Evolutionary conservation across 345 rosid species (phyloP), one percentile per base, ranked within the genome.

Genomic region (Kernera saxatilis): DNA sequence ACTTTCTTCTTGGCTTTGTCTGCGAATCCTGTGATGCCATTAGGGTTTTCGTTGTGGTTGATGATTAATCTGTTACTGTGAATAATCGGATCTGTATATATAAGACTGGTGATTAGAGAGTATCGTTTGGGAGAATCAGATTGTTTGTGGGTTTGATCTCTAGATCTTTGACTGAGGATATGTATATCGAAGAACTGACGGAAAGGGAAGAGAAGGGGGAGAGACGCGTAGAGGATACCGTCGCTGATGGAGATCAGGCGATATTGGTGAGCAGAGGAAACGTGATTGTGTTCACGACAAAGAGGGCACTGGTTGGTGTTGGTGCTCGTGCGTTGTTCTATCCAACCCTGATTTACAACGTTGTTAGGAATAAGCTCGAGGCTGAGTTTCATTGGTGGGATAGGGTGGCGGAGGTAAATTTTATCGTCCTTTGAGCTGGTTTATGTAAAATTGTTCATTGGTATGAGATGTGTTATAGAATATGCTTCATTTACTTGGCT

Each of bases 301-400:
- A 88, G 85, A 83, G 83, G 82, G 85, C 81, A 35, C 81, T 94
- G 69, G 71, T 94, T 33, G 99, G 99, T 76, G 97, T 86, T 13
- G 98, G 99, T 14, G 98, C 99, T 61, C 90, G 99, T 65, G 90
- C 89, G 0, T 72, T 94, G 83, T 94, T 91, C 77, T 94, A 91
- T 76, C 97, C 98, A 0, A 94, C 99, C 8, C 57, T 94, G 76
- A 30, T 89, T 37, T 94, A 91, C 83, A 94, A 94, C 82, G 91
- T 91, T 76, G 88, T 94, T 57, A 89, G 99, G 84, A 94, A 94
- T 79, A 90, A 79, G 86, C 58, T 88, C 43, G 88, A 91, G 84
- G 2, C 92, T 3, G 99, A 91, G 69, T 94, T 94, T 74, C 88
- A 89, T 4, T 94, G 99, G 99, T 94, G 99, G 99, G 98, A 94